Conservation (phyloP, 108 stramenopile genomes). For the Aurantiochytrium sp. region DNA sequence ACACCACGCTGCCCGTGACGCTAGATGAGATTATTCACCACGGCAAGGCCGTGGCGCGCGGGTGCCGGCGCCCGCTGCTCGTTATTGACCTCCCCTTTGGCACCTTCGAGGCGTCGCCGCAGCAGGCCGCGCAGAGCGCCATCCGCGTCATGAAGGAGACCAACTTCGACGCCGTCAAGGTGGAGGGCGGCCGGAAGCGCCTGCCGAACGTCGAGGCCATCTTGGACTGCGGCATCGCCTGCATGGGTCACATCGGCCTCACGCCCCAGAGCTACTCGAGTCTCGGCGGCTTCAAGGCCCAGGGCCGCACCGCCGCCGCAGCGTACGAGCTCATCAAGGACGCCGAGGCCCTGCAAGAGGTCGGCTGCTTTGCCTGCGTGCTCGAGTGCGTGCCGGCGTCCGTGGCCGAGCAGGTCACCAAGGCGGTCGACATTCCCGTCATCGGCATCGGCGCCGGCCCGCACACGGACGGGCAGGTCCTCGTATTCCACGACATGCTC, state of each 20-base stretch:
- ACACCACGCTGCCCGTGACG: constrained; percentile 55
- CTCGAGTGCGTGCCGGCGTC: constrained; percentile 91
- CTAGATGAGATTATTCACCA: constrained; percentile 96
- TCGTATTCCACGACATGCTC: constrained; percentile 97
- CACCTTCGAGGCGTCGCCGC: constrained; percentile 69
- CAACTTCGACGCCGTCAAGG: constrained; percentile 65
- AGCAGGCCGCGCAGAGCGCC: not conserved
- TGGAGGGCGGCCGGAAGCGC: constrained; percentile 70
- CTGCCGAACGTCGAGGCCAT: constrained; percentile 71
- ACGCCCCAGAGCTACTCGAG: constrained; percentile 92
- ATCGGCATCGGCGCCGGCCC: constrained; percentile 98
- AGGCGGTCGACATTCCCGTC: constrained; percentile 88
- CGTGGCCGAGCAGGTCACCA: constrained; percentile 83
- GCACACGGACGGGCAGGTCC: constrained; percentile 63
- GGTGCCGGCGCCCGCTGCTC: constrained; percentile 65
- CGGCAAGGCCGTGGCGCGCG: constrained; percentile 71
- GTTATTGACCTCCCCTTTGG: constrained; percentile 98
- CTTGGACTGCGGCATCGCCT: constrained; percentile 89
- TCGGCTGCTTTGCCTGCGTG: constrained; percentile 88
- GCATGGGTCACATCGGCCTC: constrained; percentile 94
- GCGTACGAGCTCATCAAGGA: constrained; percentile 80
- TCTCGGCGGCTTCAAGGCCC: constrained; percentile 88
- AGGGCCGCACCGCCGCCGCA: constrained; percentile 79
- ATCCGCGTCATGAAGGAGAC: constrained; percentile 25
- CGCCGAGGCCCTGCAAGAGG: constrained; percentile 84